These are phyloP conservation scores for baker's yeast (Saccharomyces cerevisiae) DNA, from an alignment of 805 yeast genomes.

Conservation along the genomic window DNA sequence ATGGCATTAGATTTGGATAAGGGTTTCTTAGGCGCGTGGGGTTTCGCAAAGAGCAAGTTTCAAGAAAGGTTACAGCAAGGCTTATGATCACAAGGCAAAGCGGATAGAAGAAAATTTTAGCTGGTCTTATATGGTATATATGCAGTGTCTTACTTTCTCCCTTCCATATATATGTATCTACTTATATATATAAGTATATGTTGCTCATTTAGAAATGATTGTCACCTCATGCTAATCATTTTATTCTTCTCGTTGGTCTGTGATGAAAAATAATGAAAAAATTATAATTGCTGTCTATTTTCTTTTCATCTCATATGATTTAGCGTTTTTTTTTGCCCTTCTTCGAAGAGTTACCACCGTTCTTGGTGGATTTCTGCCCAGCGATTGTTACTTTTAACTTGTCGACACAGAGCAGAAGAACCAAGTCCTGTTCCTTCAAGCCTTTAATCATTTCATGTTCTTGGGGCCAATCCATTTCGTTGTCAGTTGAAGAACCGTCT, in stretches of 20 bases:
- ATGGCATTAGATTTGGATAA: conserved; percentile 63
- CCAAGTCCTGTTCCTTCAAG: conserved; percentile 56
- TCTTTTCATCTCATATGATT: neutral
- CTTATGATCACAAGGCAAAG: conserved; percentile 15
- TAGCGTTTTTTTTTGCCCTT: conserved; percentile 10
- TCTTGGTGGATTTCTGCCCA: conserved; percentile 32
- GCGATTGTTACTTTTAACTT: conserved; percentile 61
- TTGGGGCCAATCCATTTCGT: conserved; percentile 59
- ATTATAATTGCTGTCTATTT: neutral
- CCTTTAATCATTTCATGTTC: conserved; percentile 51
- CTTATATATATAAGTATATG: neutral
- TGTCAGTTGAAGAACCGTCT: conserved; percentile 37
- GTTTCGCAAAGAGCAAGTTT: conserved; percentile 72
- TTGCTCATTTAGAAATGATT: neutral
- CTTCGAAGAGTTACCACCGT: conserved; percentile 16
- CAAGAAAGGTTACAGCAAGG: conserved; percentile 44
- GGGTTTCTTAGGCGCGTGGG: conserved; percentile 76
- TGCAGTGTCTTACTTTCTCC: neutral
- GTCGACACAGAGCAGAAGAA: conserved; percentile 60
- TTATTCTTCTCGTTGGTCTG: neutral
- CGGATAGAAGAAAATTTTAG: neutral
- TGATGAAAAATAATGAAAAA: neutral
- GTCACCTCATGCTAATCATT: neutral
- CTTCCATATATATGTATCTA: neutral
- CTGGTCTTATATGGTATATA: neutral